These are phyloP conservation scores for Cryptosporidium sp. DNA, from an alignment of 169 alveolate species.

Conservation along the genomic window DNA sequence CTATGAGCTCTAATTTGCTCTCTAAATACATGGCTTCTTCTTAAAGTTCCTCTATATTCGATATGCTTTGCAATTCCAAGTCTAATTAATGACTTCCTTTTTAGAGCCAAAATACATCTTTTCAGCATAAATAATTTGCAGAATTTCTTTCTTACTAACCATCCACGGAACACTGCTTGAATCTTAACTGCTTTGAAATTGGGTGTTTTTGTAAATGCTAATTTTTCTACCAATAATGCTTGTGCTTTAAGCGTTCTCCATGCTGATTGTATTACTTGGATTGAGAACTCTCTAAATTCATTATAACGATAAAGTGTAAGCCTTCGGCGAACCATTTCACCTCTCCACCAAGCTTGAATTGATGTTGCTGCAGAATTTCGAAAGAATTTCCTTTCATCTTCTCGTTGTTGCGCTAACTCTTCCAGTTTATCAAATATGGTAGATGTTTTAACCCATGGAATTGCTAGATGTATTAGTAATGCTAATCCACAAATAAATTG, in stretches of 20 bases:
- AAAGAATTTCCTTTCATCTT: constrained; percentile 57
- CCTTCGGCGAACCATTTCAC: constrained; percentile 75
- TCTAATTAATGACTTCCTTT: constrained; percentile 47
- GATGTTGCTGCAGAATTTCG: constrained; percentile 71
- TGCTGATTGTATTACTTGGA: constrained; percentile 69
- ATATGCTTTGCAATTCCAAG: constrained; percentile 70
- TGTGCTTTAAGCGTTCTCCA: constrained; percentile 72
- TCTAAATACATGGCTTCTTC: constrained; percentile 71
- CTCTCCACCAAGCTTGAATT: constrained; percentile 77
- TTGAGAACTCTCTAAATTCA: constrained; percentile 70
- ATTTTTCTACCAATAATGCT: constrained; percentile 63
- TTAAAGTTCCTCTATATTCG: constrained; percentile 74
- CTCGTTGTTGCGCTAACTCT: constrained; percentile 70
- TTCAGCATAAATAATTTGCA: constrained; percentile 64
- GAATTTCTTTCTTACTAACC: constrained; percentile 43
- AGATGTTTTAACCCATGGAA: constrained; percentile 75
- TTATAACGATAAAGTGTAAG: constrained; percentile 38
- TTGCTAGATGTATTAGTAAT: constrained; percentile 52
- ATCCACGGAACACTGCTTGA: constrained; percentile 74
- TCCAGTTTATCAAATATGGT: constrained; percentile 71
- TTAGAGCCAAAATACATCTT: constrained; percentile 51
- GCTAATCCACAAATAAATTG: constrained; percentile 64
- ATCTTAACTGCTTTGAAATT: constrained; percentile 64
- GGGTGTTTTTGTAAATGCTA: constrained; percentile 75
- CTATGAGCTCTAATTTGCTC: constrained; percentile 74